Evolutionary conservation across 768 basidiomycete genomes (phyloP), one percentile per base, ranked within the genome.

Genomic region (Macrolepiota fuliginosa): DNA sequence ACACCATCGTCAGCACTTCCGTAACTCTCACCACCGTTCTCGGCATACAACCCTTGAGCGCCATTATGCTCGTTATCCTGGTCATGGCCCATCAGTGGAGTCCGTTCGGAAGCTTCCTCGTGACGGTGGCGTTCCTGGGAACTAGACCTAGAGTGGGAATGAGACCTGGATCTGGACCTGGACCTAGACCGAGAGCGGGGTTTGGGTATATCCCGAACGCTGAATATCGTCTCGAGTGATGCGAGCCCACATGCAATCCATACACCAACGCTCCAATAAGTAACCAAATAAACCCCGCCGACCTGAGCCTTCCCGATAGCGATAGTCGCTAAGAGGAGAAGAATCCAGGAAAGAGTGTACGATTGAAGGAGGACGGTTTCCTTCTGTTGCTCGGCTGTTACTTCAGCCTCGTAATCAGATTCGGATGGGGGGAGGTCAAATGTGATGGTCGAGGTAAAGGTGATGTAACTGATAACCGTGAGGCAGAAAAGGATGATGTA

Each of bases 231-330:
- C 65, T 61, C 56, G 62, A 67, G 54, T 46, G 54, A 60, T 19
- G 59, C 77, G 11, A 67, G 19, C 3, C 62, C 46, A 51, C 64
- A 65, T 13, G 68, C 68, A 7, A 62, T 40, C 62, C 64, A 68
- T 13, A 67, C 39, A 3, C 64, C 64, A 25, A 72, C 65, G 56
- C 89, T 79, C 79, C 85, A 85, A 10, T 76, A 76, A 1, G 81
- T 84, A 39, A 87, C 62, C 55, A 83, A 77, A 70, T 90, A 91
- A 17, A 82, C 68, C 0, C 85, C 82, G 0, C 84, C 86, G 11
- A 89, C 64, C 3, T 77, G 68, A 4, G 71, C 63, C 11, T 70
- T 73, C 27, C 74, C 75, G 35, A 85, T 68, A 15, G 75, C 65
- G 35, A 81, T 67, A 1, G 86, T 87, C 9, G 81, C 76, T 7